These are phyloP conservation scores for Hygrophorus pudorinus DNA, from an alignment of 768 basidiomycete genomes.

Conservation along the genomic window DNA sequence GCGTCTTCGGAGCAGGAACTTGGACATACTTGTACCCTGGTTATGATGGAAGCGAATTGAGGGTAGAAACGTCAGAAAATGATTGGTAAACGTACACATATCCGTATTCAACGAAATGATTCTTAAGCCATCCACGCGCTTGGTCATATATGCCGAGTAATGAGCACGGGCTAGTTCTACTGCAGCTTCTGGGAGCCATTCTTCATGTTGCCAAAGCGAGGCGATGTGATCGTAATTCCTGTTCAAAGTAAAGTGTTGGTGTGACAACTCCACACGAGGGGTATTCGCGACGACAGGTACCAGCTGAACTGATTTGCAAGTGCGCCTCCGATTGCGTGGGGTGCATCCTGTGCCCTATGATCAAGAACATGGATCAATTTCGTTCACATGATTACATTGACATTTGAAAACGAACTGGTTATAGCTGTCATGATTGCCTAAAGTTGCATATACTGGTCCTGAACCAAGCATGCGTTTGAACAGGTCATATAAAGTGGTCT, in stretches of 20 bases:
- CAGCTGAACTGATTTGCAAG: slow-evolving; percentile 58
- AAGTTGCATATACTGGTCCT: slow-evolving; percentile 65
- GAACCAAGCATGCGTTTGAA: slow-evolving; percentile 51
- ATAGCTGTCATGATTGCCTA: slow-evolving; percentile 74
- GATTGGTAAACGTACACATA: slow-evolving; percentile 41
- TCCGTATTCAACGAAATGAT: slow-evolving; percentile 72
- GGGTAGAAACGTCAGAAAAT: slow-evolving; percentile 2
- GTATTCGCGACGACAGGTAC: slow-evolving; percentile 23
- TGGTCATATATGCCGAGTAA: slow-evolving; percentile 66
- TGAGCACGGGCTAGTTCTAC: slow-evolving; percentile 52
- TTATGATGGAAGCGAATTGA: slow-evolving; percentile 4
- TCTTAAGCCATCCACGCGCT: slow-evolving; percentile 53
- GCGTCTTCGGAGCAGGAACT: not conserved
- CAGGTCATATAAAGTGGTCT: slow-evolving; percentile 60
- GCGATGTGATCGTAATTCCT: slow-evolving; percentile 78
- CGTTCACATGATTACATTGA: not conserved
- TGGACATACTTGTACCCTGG: slow-evolving; percentile 28
- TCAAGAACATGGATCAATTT: not conserved
- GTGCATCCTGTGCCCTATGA: slow-evolving; percentile 48
- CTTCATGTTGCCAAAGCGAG: slow-evolving; percentile 56
- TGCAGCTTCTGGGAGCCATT: slow-evolving; percentile 54
- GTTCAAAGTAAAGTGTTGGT: not conserved
- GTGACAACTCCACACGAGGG: not conserved
- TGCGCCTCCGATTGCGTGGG: slow-evolving; percentile 42
- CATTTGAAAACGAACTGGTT: slow-evolving; percentile 37